Evolutionary conservation across 495 filamentous ascomycete species (phyloP), one percentile per base, ranked within the genome.

Genomic region (Hypoxylon intermedium): DNA sequence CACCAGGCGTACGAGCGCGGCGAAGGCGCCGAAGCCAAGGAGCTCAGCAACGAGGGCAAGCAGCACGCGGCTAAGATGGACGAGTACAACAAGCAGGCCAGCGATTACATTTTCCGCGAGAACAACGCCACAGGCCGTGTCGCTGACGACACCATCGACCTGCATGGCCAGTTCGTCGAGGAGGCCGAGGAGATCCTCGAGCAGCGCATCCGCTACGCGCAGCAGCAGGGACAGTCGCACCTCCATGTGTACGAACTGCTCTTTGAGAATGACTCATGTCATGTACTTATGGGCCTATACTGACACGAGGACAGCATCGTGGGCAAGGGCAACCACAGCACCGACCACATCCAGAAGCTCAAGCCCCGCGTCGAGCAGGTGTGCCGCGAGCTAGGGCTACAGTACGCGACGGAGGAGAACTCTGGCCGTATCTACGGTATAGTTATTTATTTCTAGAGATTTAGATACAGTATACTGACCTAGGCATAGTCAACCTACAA

Each of bases 101-200:
- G 90, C 26, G 90, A 97, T 49, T 95, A 83, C 72, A 98, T 98
- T 61, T 97, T 98, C 81, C 84, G 90, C 2, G 90, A 91, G 74
- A 97, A 97, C 74, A 98, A 97, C 72, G 83, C 88, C 5, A 58
- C 72, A 2, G 87, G 80, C 9, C 82, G 88, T 42, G 86, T 94
- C 9, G 77, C 78, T 9, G 82, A 82, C 19, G 92, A 98, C 67
- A 90, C 89, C 2, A 96, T 98, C 60, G 94, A 98, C 77, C 77
- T 98, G 38, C 94, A 98, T 65, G 92, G 94, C 0, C 88, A 93
- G 68, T 97, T 87, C 70, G 94, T 95, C 41, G 88, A 93, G 67
- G 94, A 98, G 78, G 94, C 95, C 5, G 90, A 96, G 80, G 83
- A 91, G 38, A 93, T 97, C 33, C 74, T 97, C 19, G 89, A 91